These are phyloP conservation scores for Parmelia sp. DNA, from an alignment of 495 filamentous ascomycete species.

Conservation along the genomic window DNA sequence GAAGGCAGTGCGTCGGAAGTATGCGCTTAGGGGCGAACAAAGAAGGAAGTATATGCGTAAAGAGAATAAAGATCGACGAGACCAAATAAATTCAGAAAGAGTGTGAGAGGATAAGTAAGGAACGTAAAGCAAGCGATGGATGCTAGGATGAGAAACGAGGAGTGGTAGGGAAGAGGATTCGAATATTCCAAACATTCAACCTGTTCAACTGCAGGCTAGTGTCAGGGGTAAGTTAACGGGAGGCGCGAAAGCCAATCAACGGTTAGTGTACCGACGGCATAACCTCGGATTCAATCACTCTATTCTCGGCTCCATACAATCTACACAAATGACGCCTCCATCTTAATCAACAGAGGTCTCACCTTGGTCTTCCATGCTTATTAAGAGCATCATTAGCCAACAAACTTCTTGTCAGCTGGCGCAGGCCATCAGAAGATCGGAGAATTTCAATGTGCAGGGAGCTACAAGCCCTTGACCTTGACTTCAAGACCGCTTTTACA, in stretches of 20 bases:
- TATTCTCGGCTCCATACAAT: too few relatives aligned
- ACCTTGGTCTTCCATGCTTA: background rate
- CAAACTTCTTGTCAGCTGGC: background rate
- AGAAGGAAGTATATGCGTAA: constrained; percentile 1
- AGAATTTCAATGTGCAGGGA: background rate
- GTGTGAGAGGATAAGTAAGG: background rate
- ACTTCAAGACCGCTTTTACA: background rate
- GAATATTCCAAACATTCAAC: too few relatives aligned
- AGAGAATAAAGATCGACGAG: background rate
- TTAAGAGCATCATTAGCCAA: background rate
- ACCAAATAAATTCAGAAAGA: background rate
- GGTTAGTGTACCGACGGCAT: too few relatives aligned
- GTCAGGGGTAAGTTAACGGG: too few relatives aligned
- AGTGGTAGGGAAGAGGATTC: too few relatives aligned
- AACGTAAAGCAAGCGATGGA: too few relatives aligned
- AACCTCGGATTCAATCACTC: too few relatives aligned
- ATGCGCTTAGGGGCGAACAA: constrained; percentile 1
- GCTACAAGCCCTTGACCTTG: background rate
- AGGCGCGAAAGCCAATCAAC: too few relatives aligned
- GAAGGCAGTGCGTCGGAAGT: constrained; percentile 7
- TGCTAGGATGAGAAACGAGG: too few relatives aligned
- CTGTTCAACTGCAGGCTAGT: too few relatives aligned
- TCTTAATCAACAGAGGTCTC: background rate
- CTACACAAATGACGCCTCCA: background rate
- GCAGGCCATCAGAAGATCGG: background rate